phyloP scores from a whole-genome alignment of 2,329 filamentous ascomycete species.

The Beauveria brongniartii region DNA sequence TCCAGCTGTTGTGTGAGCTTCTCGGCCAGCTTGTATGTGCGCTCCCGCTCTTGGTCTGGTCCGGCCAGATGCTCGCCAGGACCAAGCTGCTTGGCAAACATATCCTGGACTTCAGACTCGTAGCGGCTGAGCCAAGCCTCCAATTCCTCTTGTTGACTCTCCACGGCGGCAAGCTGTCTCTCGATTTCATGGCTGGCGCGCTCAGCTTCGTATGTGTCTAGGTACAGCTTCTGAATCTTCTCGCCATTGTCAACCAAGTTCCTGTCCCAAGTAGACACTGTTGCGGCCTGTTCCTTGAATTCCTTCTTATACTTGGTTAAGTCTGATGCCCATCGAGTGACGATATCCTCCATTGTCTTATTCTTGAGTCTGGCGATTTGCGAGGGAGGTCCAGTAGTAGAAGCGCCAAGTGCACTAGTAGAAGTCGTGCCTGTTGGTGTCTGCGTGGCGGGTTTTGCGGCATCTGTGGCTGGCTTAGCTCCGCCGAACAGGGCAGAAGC shows the following conservation, averaged over 20 bases:
- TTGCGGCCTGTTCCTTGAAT: constrained; percentile 82
- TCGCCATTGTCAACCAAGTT: constrained; percentile 88
- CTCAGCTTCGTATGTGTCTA: constrained; percentile 88
- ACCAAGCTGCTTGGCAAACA: constrained; percentile 75
- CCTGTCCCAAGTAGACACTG: constrained; percentile 85
- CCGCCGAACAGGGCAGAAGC: constrained; percentile 26
- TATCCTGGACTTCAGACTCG: constrained; percentile 81
- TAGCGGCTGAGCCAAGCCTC: constrained; percentile 84
- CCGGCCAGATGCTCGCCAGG: constrained; percentile 69
- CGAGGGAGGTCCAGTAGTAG: constrained; percentile 72
- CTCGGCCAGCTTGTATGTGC: constrained; percentile 93
- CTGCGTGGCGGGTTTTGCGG: constrained; percentile 22
- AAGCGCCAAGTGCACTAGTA: constrained; percentile 51
- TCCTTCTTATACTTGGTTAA: constrained; percentile 94
- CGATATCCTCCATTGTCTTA: constrained; percentile 98
- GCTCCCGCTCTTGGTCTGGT: constrained; percentile 90
- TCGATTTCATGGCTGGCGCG: constrained; percentile 90
- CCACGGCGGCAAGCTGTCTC: constrained; percentile 79
- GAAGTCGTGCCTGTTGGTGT: constrained; percentile 17
- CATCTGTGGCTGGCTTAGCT: constrained; percentile 22
- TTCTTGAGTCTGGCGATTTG: constrained; percentile 89
- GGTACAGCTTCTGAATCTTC: constrained; percentile 89
- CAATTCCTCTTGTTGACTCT: constrained; percentile 87
- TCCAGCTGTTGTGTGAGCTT: constrained; percentile 84
- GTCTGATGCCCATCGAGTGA: constrained; percentile 93